phyloP scores from a whole-genome alignment of 2,329 filamentous ascomycete species.

The Aschersonia sp. region DNA sequence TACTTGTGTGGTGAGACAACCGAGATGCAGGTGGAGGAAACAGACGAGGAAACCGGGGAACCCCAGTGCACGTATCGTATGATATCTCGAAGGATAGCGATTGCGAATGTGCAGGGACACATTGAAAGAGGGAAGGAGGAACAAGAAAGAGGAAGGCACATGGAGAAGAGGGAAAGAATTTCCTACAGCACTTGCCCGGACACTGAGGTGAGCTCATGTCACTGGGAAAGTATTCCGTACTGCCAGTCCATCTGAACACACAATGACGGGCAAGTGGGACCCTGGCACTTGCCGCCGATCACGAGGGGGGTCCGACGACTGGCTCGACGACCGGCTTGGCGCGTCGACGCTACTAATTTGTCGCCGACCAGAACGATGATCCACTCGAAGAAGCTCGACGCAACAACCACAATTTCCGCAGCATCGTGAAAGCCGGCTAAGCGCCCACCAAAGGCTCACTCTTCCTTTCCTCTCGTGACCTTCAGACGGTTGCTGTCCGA shows the following conservation, averaged over 20 bases:
- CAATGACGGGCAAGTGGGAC: constrained; percentile 1
- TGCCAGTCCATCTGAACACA: no score
- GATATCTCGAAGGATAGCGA: neutral
- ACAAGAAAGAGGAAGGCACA: no score
- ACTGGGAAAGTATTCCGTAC: no score
- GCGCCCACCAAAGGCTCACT: neutral
- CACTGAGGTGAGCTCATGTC: no score
- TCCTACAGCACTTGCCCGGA: no score
- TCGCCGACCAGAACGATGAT: neutral
- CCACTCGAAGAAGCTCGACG: neutral
- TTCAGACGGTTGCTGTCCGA: neutral
- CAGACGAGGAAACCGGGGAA: neutral
- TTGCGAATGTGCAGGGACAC: no score
- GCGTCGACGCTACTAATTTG: no score
- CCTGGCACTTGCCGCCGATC: neutral
- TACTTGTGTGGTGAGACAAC: constrained; percentile 5
- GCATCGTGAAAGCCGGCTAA: constrained; percentile 2
- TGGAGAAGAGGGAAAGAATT: no score
- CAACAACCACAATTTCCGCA: constrained; percentile 2
- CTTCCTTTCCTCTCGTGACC: neutral
- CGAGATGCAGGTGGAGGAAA: neutral
- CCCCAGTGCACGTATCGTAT: neutral
- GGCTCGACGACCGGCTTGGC: neutral
- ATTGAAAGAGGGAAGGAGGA: no score
- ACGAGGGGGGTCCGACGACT: neutral